Evolutionary conservation across 495 filamentous ascomycete genomes (phyloP).

Genomic region (Talaromyces proteolyticus): DNA sequence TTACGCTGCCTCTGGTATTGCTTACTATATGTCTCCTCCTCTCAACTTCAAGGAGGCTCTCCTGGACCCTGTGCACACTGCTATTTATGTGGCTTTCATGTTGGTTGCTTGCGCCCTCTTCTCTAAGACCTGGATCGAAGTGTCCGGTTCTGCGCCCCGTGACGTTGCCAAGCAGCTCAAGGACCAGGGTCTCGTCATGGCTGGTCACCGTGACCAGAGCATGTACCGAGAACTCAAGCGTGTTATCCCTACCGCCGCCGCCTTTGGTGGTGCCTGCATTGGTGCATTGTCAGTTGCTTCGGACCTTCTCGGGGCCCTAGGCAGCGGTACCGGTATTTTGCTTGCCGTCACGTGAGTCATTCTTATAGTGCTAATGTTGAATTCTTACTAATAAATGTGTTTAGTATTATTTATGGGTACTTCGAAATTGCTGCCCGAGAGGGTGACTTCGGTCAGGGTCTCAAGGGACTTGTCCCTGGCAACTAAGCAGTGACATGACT

Average conservation of each 20-base stretch:
- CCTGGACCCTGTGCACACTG: slow-evolving; percentile 93
- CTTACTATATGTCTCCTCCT: slow-evolving; percentile 99
- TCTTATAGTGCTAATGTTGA: not conserved
- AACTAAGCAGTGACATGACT: slow-evolving; percentile 24
- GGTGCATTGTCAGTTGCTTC: slow-evolving; percentile 92
- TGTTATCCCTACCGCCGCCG: slow-evolving; percentile 95
- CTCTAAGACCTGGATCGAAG: slow-evolving; percentile 99
- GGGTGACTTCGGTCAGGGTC: slow-evolving; percentile 78
- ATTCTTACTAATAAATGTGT: slow-evolving; percentile 12
- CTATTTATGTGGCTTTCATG: slow-evolving; percentile 95
- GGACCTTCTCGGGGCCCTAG: slow-evolving; percentile 93
- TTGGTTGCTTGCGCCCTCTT: slow-evolving; percentile 95
- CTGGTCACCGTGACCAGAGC: slow-evolving; percentile 97
- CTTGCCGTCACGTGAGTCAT: slow-evolving; percentile 93
- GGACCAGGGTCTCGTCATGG: slow-evolving; percentile 99
- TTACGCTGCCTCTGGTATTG: slow-evolving; percentile 82
- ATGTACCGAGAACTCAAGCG: slow-evolving; percentile 99
- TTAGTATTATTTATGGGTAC: slow-evolving; percentile 95
- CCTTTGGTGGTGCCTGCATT: slow-evolving; percentile 99
- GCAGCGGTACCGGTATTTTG: slow-evolving; percentile 94
- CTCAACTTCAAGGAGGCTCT: slow-evolving; percentile 96
- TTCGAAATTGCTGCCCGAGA: slow-evolving; percentile 99
- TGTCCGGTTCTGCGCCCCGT: slow-evolving; percentile 92
- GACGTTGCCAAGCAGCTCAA: slow-evolving; percentile 99
- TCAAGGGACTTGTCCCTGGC: slow-evolving; percentile 78